phyloP scores from a whole-genome alignment of 768 basidiomycete species.

The Trichaptum fuscoviolaceum region DNA sequence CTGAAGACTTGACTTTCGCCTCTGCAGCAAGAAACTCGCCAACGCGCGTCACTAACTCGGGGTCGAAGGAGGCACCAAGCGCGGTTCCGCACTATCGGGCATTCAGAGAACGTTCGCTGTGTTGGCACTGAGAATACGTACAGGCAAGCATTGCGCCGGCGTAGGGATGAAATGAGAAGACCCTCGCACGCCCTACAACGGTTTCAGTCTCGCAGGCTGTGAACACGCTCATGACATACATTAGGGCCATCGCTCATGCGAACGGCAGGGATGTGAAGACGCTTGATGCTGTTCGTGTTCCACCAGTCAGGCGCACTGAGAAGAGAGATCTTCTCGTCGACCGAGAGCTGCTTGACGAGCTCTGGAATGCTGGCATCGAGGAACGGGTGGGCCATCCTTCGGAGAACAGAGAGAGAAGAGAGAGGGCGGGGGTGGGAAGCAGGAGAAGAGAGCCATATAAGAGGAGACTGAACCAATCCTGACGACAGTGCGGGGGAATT shows the following conservation, averaged over 20 bases:
- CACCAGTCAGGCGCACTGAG: conserved; percentile 67
- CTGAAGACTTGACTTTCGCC: conserved; percentile 58
- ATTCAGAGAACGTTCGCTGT: neutral
- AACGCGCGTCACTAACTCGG: conserved; percentile 46
- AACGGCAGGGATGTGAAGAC: conserved; percentile 59
- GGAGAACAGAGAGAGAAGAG: neutral
- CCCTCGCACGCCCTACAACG: conserved; percentile 55
- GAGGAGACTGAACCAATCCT: neutral
- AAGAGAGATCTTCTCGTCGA: conserved; percentile 60
- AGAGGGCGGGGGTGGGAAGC: conserved; percentile 4
- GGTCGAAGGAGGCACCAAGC: conserved; percentile 66
- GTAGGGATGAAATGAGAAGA: conserved; percentile 59
- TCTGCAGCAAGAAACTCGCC: conserved; percentile 60
- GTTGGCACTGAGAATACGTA: conserved; percentile 21
- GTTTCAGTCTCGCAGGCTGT: conserved; percentile 6
- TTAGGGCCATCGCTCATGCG: conserved; percentile 73
- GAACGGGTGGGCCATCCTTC: conserved; percentile 36
- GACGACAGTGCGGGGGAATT: neutral
- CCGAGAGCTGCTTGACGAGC: conserved; percentile 44
- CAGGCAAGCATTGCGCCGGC: conserved; percentile 62
- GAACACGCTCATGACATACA: conserved; percentile 22
- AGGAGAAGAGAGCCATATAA: conserved; percentile 8
- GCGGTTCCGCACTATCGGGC: conserved; percentile 55
- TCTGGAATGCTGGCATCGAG: conserved; percentile 49
- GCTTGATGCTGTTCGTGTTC: conserved; percentile 54